These are phyloP conservation scores for Letharia columbiana DNA, from an alignment of 495 filamentous ascomycete species.

Conservation along the genomic window DNA sequence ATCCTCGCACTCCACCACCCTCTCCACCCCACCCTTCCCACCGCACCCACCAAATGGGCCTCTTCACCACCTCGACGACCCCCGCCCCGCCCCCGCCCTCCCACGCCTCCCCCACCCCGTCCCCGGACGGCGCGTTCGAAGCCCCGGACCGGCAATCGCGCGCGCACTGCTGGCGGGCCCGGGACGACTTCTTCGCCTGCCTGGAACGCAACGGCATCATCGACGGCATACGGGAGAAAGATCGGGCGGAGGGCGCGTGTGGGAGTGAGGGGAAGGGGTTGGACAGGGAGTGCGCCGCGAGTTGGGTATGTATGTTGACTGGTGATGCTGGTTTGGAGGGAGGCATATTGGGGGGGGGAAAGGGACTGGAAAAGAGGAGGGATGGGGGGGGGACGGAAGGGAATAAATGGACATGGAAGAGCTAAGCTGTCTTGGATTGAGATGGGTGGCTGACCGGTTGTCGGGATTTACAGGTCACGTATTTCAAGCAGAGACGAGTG, in stretches of 20 bases:
- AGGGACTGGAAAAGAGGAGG: neutral
- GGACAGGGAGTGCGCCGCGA: conserved; percentile 64
- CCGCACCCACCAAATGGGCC: conserved; percentile 34
- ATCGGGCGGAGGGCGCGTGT: conserved; percentile 57
- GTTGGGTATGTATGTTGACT: conserved; percentile 56
- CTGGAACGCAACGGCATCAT: conserved; percentile 73
- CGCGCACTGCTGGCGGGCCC: conserved; percentile 72
- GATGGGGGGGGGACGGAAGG: neutral
- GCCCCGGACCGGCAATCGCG: conserved; percentile 72
- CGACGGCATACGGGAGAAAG: conserved; percentile 70
- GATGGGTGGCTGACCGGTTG: neutral
- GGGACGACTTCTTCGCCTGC: conserved; percentile 80
- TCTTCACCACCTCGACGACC: conserved; percentile 31
- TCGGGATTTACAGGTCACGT: conserved; percentile 59
- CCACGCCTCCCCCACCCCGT: conserved; percentile 24
- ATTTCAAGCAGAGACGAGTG: conserved; percentile 93
- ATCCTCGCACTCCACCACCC: neutral
- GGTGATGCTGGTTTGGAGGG: neutral
- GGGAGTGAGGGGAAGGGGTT: conserved; percentile 55
- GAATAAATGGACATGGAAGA: neutral
- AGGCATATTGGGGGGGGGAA: neutral
- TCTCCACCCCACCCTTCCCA: neutral
- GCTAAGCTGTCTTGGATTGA: neutral
- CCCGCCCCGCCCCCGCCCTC: conserved; percentile 16
- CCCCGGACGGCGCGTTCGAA: conserved; percentile 43